Evolutionary conservation across 495 filamentous ascomycete species (phyloP).

Genomic region (Hypoxylon crocopeplum): DNA sequence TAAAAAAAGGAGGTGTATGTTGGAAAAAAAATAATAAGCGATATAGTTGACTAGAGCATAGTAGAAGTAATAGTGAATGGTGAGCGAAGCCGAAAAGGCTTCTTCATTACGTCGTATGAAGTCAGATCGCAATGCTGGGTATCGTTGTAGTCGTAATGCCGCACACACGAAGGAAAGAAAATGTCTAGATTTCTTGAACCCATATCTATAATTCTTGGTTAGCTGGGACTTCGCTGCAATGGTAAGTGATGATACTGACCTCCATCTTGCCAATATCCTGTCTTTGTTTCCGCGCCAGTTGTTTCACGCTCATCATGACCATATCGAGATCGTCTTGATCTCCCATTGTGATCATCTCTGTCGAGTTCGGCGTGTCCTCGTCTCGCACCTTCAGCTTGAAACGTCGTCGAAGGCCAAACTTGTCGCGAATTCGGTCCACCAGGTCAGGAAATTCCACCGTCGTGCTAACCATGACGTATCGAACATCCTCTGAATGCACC

Average conservation of each 20-base stretch:
- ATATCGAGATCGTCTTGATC: slow-evolving; percentile 97
- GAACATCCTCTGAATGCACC: slow-evolving; percentile 89
- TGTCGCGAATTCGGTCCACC: slow-evolving; percentile 76
- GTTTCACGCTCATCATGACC: slow-evolving; percentile 71
- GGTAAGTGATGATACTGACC: slow-evolving; percentile 61
- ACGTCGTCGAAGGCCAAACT: slow-evolving; percentile 74
- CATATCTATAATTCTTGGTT: slow-evolving; percentile 60
- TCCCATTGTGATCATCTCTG: slow-evolving; percentile 94
- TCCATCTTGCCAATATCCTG: slow-evolving; percentile 94
- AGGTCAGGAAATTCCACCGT: slow-evolving; percentile 78
- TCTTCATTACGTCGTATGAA: slow-evolving; percentile 44
- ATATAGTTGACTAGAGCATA: slow-evolving; percentile 3
- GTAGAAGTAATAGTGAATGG: slow-evolving; percentile 9
- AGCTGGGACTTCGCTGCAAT: slow-evolving; percentile 10
- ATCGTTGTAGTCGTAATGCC: slow-evolving; percentile 41
- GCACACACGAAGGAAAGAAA: slow-evolving; percentile 33
- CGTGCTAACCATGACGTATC: slow-evolving; percentile 86
- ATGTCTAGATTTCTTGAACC: slow-evolving; percentile 64
- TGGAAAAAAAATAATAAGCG: slow-evolving; percentile 9
- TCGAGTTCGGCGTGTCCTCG: slow-evolving; percentile 69
- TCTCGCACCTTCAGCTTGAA: slow-evolving; percentile 87
- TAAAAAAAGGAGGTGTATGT: slow-evolving; percentile 17
- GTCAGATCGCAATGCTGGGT: slow-evolving; percentile 44
- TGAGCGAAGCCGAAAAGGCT: slow-evolving; percentile 16
- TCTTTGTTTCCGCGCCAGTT: slow-evolving; percentile 72